Evolutionary conservation across 352 stramenopile genomes (phyloP).

Genomic region (Hyaloperonospora arabidopsidis): DNA sequence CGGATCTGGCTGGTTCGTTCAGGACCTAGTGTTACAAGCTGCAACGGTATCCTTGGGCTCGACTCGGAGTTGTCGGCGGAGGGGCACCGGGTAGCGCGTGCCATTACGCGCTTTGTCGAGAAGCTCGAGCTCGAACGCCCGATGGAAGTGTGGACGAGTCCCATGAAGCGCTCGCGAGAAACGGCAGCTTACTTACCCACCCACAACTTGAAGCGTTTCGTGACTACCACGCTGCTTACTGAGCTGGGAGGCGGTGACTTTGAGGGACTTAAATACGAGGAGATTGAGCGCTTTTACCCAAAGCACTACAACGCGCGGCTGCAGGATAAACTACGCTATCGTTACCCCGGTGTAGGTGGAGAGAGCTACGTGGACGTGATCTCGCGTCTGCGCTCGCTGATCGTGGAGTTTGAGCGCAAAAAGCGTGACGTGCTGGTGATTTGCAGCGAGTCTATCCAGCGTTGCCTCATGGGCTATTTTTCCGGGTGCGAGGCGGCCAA

Average conservation of each 20-base stretch:
- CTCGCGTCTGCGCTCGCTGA: slow-evolving; percentile 83
- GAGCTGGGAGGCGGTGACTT: slow-evolving; percentile 88
- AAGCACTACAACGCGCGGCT: slow-evolving; percentile 79
- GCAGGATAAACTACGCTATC: slow-evolving; percentile 88
- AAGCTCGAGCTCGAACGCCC: slow-evolving; percentile 58
- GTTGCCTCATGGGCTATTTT: slow-evolving; percentile 79
- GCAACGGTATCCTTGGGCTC: slow-evolving; percentile 68
- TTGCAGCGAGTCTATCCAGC: slow-evolving; percentile 70
- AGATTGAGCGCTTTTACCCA: slow-evolving; percentile 81
- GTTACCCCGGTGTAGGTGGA: slow-evolving; percentile 83
- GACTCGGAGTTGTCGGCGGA: slow-evolving; percentile 79
- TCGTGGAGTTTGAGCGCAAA: slow-evolving; percentile 89
- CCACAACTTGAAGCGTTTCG: slow-evolving; percentile 63
- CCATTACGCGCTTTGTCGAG: slow-evolving; percentile 83
- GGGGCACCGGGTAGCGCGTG: slow-evolving; percentile 69
- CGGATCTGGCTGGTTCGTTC: slow-evolving; percentile 88
- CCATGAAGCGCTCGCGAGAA: slow-evolving; percentile 77
- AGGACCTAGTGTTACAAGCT: slow-evolving; percentile 71
- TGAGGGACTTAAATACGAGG: slow-evolving; percentile 79
- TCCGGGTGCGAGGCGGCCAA: slow-evolving; percentile 60
- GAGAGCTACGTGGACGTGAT: slow-evolving; percentile 93
- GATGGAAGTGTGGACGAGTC: slow-evolving; percentile 74
- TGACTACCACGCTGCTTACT: slow-evolving; percentile 87
- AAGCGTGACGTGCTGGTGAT: slow-evolving; percentile 84
- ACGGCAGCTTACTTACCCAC: slow-evolving; percentile 59